A percentile compares a stretch with the other conserved stretches of the same genome.
These are phyloP conservation scores for Inga leiocalycina DNA, from an alignment of 306 rosid genomes.

Conservation along the genomic window DNA sequence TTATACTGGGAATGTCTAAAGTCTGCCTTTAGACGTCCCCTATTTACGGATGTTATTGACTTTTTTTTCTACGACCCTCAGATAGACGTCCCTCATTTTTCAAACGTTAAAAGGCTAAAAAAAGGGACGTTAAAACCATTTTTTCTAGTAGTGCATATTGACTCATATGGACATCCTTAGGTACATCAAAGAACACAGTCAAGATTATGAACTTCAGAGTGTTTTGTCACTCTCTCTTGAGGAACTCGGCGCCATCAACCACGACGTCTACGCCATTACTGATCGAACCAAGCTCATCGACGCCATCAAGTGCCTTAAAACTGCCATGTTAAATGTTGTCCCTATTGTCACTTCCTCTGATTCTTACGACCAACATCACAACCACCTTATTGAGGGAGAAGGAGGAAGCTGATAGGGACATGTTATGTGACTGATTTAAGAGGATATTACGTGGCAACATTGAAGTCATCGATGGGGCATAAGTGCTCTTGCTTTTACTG, in stretches of 20 bases:
- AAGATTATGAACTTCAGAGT: slow-evolving; percentile 26
- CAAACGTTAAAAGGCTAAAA: too few species aligned
- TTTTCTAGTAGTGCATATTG: too few species aligned
- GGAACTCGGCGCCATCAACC: slow-evolving; percentile 59
- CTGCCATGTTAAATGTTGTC: slow-evolving; percentile 65
- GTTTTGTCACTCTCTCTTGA: slow-evolving; percentile 41
- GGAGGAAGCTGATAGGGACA: slow-evolving; percentile 67
- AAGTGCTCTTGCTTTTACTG: slow-evolving; percentile 65
- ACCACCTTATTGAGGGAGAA: slow-evolving; percentile 71
- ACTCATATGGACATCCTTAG: slow-evolving; percentile 61
- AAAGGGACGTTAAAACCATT: too few species aligned
- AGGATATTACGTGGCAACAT: slow-evolving; percentile 61
- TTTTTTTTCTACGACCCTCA: too few species aligned
- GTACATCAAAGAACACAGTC: slow-evolving; percentile 51
- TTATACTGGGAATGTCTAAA: too few species aligned
- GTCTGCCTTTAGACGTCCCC: too few species aligned
- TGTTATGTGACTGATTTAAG: slow-evolving; percentile 77
- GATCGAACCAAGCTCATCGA: slow-evolving; percentile 63
- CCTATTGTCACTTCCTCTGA: slow-evolving; percentile 64
- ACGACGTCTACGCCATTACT: slow-evolving; percentile 66
- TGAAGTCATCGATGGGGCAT: slow-evolving; percentile 71
- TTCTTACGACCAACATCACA: slow-evolving; percentile 48
- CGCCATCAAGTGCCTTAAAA: slow-evolving; percentile 71
- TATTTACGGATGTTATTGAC: too few species aligned
- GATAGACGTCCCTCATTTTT: too few species aligned